Base-by-base conservation (phyloP, 345 rosid species). In the Bruguiera gymnorhiza region DNA sequence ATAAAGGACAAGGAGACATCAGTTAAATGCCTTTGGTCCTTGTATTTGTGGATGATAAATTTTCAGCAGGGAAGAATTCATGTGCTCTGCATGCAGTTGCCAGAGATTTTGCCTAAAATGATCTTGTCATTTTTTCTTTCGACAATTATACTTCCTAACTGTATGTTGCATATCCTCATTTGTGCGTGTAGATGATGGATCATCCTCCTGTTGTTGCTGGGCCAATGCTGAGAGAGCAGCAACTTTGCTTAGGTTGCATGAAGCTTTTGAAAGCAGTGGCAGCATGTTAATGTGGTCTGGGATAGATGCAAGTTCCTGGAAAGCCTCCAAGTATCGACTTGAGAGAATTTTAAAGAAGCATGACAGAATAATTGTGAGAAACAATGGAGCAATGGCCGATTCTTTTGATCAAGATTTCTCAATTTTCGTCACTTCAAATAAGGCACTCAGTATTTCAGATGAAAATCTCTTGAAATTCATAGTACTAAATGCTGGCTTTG, bases 161-260 rank as follows among this genome's bases (percentile, higher is more conserved):
- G 4, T 52, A 36, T 36, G 31, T 59, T 27, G 31, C 54, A 59
- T 16, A 4, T 23, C 43, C 50, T 59, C 66, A 31, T 65, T 70
- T 6, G 24, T 69, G 57, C 20, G 57, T 71, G 50, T 77, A 94
- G 97, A 94, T 79, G 96, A 91, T 52, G 97, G 98, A 56, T 88
- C 97, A 56, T 88, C 90, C 43, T 84, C 83, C 37, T 91, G 82
- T 74, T 84, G 73, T 76, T 89, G 97, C 80, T 91, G 98, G 98
- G 85, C 88, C 21, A 75, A 82, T 79, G 86, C 83, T 75, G 83
- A 84, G 75, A 83, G 80, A 76, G 97, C 97, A 11, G 90, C 81
- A 52, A 80, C 83, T 63, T 70, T 94, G 71, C 79, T 94, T 51
- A 83, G 92, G 83, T 83, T 94, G 75, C 85, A 86, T 68, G 90